Base-by-base conservation (phyloP, 345 rosid species). In the Excoecaria agallocha region DNA sequence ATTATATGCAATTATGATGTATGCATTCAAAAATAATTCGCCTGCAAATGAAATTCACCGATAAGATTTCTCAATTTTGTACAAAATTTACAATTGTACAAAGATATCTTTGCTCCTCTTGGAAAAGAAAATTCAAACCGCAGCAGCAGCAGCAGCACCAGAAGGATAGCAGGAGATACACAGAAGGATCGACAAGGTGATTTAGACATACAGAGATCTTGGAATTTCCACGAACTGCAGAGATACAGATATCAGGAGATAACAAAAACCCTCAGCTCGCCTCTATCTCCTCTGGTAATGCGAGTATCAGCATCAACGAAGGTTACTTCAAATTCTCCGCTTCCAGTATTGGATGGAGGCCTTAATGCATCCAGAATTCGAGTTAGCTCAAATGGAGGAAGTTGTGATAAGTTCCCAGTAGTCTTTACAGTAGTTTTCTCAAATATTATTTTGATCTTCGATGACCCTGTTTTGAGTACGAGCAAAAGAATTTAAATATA, bases 221-320 rank as follows among this genome's bases (percentile, higher is more conserved):
- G 17, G 20, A 62, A 72, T 7, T 64, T 17, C 0, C 12, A 16
- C 9, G 12, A 30, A 43, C 75, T 68, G 76, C 45, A 68, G 45
- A 69, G 20, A 35, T 8, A 2, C 46, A 51, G 48, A 25, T 20
- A 41, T 85, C 63, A 93, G 25, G 95, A 76, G 68, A 82, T 74
- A 46, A 87, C 92, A 58, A 94, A 94, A 3, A 94, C 92, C 80
- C 97, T 84, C 37, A 94, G 93, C 85, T 94, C 96, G 0, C 82
- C 90, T 82, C 90, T 87, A 68, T 93, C 98, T 41, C 98, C 98
- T 78, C 97, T 88, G 75, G 98, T 91, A 58, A 93, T 74, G 13
- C 96, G 96, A 59, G 86, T 81, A 69, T 70, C 90, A 22, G 76
- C 70, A 52, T 93, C 97, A 19, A 91, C 79, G 73, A 71, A 93